A percentile compares a stretch with the other conserved stretches of the same genome.
phyloP scores from a whole-genome alignment of 2,329 filamentous ascomycete genomes.

The Beauveria sp. region DNA sequence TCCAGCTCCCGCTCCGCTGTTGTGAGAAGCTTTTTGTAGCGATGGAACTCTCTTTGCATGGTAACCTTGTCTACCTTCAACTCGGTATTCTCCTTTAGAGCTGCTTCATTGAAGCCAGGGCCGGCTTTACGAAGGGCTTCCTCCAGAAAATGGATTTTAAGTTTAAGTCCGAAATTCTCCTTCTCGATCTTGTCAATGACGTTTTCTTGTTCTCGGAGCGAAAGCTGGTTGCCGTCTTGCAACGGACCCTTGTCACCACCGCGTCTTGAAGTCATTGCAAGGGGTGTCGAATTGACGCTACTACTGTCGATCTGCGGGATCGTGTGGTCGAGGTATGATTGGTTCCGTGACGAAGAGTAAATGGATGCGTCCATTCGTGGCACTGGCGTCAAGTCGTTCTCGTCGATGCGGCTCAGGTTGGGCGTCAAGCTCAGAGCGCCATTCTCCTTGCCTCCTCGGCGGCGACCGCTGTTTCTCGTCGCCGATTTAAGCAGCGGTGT shows the following conservation, averaged over 20 bases:
- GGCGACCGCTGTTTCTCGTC: slow-evolving; percentile 63
- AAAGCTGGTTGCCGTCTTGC: slow-evolving; percentile 83
- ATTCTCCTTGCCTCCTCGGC: slow-evolving; percentile 56
- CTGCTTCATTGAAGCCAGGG: slow-evolving; percentile 80
- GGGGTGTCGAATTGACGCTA: slow-evolving; percentile 75
- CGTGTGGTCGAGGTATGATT: slow-evolving; percentile 60
- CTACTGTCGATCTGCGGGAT: slow-evolving; percentile 69
- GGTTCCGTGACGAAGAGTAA: slow-evolving; percentile 57
- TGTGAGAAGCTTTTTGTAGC: slow-evolving; percentile 76
- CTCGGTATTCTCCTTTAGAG: slow-evolving; percentile 90
- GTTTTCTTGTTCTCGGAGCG: slow-evolving; percentile 88
- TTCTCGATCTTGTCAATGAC: slow-evolving; percentile 96
- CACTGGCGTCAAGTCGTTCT: slow-evolving; percentile 67
- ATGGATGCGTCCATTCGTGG: slow-evolving; percentile 67
- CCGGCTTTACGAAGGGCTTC: slow-evolving; percentile 82
- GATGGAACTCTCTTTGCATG: slow-evolving; percentile 78
- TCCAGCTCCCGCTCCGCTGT: slow-evolving; percentile 83
- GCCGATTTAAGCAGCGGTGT: slow-evolving; percentile 84
- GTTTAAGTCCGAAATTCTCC: slow-evolving; percentile 93
- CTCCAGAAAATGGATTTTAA: slow-evolving; percentile 95
- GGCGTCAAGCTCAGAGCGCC: slow-evolving; percentile 59
- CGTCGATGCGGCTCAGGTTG: slow-evolving; percentile 56
- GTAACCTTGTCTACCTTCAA: slow-evolving; percentile 89
- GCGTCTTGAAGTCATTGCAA: slow-evolving; percentile 60
- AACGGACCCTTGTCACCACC: slow-evolving; percentile 58